These are phyloP conservation scores for Xanthoceras sorbifolium DNA, from an alignment of 345 rosid genomes.

Conservation along the genomic window DNA sequence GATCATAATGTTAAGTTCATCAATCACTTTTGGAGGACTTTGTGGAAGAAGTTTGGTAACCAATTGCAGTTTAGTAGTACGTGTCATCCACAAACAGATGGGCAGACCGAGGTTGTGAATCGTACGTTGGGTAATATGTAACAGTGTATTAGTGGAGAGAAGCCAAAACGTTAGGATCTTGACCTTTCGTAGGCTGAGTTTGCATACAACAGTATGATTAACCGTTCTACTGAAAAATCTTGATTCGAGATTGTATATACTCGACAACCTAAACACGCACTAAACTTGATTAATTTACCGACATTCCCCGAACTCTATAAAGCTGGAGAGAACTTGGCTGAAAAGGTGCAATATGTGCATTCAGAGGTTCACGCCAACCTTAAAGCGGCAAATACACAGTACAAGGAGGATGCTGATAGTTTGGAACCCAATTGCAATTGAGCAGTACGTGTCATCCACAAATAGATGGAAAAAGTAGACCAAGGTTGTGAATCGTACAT, in stretches of 20 bases:
- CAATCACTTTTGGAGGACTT: not conserved
- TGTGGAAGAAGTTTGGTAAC: not conserved
- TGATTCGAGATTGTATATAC: not conserved
- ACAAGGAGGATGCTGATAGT: too few species aligned
- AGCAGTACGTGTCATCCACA: too few species aligned
- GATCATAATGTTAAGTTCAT: not conserved
- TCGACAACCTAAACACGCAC: not conserved
- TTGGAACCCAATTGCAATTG: too few species aligned
- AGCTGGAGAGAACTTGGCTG: not conserved
- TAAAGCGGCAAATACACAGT: too few species aligned
- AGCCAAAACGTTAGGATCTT: not conserved
- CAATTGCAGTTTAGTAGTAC: not conserved
- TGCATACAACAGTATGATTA: not conserved
- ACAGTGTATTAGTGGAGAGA: not conserved
- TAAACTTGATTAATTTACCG: not conserved
- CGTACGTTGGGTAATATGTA: not conserved
- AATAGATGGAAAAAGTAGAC: too few species aligned
- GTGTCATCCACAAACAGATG: too few species aligned
- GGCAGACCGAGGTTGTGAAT: conserved; percentile 3
- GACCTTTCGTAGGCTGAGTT: not conserved
- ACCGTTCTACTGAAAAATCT: not conserved
- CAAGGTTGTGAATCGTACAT: too few species aligned
- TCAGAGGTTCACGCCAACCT: too few species aligned
- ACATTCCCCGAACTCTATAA: not conserved
- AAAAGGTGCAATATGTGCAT: too few species aligned